Evolutionary conservation across 805 yeast species (phyloP), one percentile per base, ranked within the genome.

Genomic region (Candida mattraensis): DNA sequence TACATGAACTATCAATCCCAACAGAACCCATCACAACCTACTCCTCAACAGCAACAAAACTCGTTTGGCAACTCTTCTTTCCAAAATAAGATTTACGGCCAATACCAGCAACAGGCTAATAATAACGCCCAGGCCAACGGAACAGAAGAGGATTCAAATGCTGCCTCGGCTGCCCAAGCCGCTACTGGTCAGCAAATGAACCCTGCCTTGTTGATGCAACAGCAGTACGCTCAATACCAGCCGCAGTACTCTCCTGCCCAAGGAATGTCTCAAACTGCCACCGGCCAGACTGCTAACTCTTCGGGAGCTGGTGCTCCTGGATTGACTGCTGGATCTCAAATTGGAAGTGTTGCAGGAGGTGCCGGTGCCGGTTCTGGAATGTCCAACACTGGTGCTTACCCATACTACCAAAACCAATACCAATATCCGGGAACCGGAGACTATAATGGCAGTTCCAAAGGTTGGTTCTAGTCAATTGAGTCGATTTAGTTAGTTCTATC

Each of bases 11-110:
- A 35, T 40, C 58, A 51, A 37, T 47, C 48, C 18, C 58, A 49
- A 18, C 58, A 47, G 37, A 45, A 46, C 29, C 50, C 44, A 29
- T 50, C 48, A 30, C 50, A 44, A 30, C 41, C 40, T 28, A 40
- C 35, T 29, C 48, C 42, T 18, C 51, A 39, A 31, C 53, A 42
- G 34, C 56, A 44, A 28, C 53, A 40, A 36, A 35, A 46, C 37
- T 42, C 51, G 25, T 49, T 51, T 31, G 49, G 44, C 28, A 41
- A 42, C 29, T 36, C 44, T 17, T 35, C 51, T 4, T 48, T 39
- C 50, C 58, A 48, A 42, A 51, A 44, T 34, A 51, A 56, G 44
- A 42, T 53, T 25, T 54, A 56, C 38, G 49, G 47, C 44, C 56
- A 53, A 33, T 51, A 52, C 40, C 57, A 54, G 31, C 49, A 43